phyloP scores from a whole-genome alignment of 2,329 filamentous ascomycete genomes.

The Diaporthe ampelina region DNA sequence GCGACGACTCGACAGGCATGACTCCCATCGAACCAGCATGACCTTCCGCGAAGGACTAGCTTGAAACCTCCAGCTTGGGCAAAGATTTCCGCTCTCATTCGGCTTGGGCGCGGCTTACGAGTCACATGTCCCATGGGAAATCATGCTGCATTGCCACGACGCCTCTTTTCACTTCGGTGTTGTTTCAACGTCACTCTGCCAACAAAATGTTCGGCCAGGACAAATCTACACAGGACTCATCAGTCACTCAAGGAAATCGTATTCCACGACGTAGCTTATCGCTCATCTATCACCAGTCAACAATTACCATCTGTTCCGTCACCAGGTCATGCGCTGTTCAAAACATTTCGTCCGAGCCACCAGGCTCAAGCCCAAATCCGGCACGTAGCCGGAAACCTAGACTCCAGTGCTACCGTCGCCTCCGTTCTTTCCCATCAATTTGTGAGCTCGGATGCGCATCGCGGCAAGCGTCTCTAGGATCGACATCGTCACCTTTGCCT shows the following conservation, averaged over 20 bases:
- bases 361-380: background rate
- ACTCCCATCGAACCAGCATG: background rate
- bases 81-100: background rate
- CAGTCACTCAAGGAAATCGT: no score
- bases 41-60: background rate
- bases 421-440: conserved; percentile 7
- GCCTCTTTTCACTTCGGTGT: background rate
- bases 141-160: background rate
- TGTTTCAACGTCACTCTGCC: background rate
- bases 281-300: background rate
- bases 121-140: background rate
- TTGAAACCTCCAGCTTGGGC: background rate
- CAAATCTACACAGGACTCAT: no score
- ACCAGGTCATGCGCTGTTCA: background rate
- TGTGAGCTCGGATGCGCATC: conserved; percentile 18
- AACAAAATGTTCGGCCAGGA: background rate
- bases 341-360: background rate
- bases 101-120: background rate
- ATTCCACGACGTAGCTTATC: background rate
- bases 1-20: background rate
- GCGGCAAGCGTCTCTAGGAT: conserved; percentile 1
- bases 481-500: conserved; percentile 12
- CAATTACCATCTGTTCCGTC: background rate
- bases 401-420: no score
- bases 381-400: background rate